Evolutionary conservation across 73 alveolate species (phyloP).

Genomic region (Uronychia setigera): DNA sequence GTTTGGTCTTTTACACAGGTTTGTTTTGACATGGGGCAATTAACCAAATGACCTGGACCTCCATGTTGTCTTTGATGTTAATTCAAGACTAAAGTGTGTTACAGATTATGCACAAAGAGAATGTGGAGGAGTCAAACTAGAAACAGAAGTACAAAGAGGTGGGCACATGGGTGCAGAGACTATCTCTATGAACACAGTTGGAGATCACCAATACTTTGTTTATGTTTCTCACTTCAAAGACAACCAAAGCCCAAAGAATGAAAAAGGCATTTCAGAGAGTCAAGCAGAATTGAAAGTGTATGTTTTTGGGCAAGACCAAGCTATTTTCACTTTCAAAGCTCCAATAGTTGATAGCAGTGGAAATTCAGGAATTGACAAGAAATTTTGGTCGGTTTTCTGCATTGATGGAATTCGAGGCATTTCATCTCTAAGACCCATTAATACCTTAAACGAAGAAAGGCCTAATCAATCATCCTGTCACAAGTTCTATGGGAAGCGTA

Average conservation of each 20-base stretch:
- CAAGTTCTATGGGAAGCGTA: background rate
- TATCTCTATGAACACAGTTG: constrained; percentile 23
- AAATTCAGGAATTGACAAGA: background rate
- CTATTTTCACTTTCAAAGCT: background rate
- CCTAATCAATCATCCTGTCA: background rate
- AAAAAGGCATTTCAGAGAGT: background rate
- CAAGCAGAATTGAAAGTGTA: background rate
- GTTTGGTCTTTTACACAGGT: background rate
- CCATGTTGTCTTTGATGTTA: constrained; percentile 34
- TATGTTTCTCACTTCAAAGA: constrained; percentile 31
- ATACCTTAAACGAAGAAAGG: background rate
- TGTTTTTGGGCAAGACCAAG: background rate
- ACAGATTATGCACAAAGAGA: constrained; percentile 18
- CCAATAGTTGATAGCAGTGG: background rate
- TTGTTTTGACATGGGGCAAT: constrained; percentile 49
- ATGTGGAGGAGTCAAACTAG: constrained; percentile 48
- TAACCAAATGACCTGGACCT: constrained; percentile 37
- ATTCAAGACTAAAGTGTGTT: constrained; percentile 15
- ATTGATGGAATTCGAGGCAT: background rate
- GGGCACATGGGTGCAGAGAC: constrained; percentile 43
- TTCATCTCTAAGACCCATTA: background rate
- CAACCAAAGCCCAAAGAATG: background rate
- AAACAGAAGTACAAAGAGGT: constrained; percentile 19
- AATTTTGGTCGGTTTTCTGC: background rate
- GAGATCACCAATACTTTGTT: constrained; percentile 36